Evolutionary conservation across 257 asterid genomes (phyloP).

Genomic region (Petrea volubilis): DNA sequence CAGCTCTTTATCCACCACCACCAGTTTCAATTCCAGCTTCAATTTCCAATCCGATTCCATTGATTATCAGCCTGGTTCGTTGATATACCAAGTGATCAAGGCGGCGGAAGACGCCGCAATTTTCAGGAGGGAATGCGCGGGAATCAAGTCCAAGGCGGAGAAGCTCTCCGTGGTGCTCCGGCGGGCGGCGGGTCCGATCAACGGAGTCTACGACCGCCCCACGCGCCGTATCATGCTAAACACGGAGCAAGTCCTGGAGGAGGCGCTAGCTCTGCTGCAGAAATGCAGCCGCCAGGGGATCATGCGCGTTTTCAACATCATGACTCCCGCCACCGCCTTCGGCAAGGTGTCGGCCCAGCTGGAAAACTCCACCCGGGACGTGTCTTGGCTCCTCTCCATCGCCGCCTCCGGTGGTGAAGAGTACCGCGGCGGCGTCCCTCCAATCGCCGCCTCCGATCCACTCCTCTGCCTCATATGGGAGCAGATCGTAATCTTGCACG

Average conservation of each 20-base stretch:
- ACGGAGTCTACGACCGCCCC: slow-evolving; percentile 71
- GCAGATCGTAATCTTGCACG: slow-evolving; percentile 64
- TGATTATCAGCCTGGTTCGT: not conserved
- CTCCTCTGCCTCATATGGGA: slow-evolving; percentile 75
- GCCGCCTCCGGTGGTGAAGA: slow-evolving; percentile 58
- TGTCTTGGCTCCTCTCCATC: slow-evolving; percentile 80
- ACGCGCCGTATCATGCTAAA: slow-evolving; percentile 76
- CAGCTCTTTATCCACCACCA: too few relatives aligned
- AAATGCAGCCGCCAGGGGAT: slow-evolving; percentile 71
- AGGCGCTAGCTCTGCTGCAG: slow-evolving; percentile 44
- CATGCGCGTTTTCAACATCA: slow-evolving; percentile 69
- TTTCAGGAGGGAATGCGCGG: slow-evolving; percentile 71
- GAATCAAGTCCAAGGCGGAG: slow-evolving; percentile 61
- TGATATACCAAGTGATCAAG: slow-evolving; percentile 57
- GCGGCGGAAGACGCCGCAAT: slow-evolving; percentile 63
- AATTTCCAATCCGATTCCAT: too few relatives aligned
- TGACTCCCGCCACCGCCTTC: slow-evolving; percentile 70
- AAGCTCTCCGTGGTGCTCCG: slow-evolving; percentile 67
- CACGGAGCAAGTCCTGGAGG: slow-evolving; percentile 60
- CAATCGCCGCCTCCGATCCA: slow-evolving; percentile 79
- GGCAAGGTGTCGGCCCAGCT: slow-evolving; percentile 60
- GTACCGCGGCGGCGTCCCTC: slow-evolving; percentile 72
- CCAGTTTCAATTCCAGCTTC: too few relatives aligned
- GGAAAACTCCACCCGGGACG: slow-evolving; percentile 76
- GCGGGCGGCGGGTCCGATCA: slow-evolving; percentile 76